Percentiles rank a stretch among this genome's conserved stretches.
These are phyloP conservation scores for Quercus engelmannii DNA, from an alignment of 306 rosid species.

Conservation along the genomic window DNA sequence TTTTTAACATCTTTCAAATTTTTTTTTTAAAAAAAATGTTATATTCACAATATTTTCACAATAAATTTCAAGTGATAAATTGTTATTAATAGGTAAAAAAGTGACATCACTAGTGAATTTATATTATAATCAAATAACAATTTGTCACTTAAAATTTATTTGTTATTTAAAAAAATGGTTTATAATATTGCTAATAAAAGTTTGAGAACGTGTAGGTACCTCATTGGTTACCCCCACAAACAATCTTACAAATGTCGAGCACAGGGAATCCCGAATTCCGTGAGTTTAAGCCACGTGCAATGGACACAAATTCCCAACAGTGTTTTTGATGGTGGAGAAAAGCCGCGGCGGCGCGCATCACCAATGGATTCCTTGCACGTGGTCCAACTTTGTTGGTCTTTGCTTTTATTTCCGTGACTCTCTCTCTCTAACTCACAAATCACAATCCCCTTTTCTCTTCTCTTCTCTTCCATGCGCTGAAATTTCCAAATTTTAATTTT, in stretches of 20 bases:
- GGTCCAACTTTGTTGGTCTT: not conserved
- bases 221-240: no score
- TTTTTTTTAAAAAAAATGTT: no score
- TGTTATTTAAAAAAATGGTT: no score
- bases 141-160: fast-evolving
- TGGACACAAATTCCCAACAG: not conserved
- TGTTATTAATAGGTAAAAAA: fast-evolving
- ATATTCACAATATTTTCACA: fast-evolving
- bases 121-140: no score
- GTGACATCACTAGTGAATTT: fast-evolving
- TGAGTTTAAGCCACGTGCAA: not conserved
- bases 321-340: not conserved
- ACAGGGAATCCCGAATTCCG: no score
- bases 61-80: no score
- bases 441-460: not conserved
- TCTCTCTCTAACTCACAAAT: no score
- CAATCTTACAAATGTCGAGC: no score
- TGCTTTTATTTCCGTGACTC: not conserved
- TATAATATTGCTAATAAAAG: no score
- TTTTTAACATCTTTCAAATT: no score
- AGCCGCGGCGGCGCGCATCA: slow-evolving; percentile 4
- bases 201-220: no score
- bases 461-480: not conserved
- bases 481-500: not conserved
- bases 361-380: slow-evolving; percentile 10